Evolutionary conservation across 2,329 filamentous ascomycete species (phyloP).

Genomic region (Botryotinia narcissicola): DNA sequence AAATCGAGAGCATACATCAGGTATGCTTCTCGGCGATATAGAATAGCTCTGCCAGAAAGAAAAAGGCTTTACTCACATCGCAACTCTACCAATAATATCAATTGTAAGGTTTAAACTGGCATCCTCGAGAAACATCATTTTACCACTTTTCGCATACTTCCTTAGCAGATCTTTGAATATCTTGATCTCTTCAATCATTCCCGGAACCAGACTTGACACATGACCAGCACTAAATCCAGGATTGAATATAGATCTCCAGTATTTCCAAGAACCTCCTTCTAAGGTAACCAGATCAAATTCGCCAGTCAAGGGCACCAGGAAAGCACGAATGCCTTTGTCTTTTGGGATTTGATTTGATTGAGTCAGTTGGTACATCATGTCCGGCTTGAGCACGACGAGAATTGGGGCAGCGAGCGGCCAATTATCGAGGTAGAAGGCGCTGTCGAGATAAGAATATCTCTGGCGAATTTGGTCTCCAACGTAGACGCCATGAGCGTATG

Average conservation of each 20-base stretch:
- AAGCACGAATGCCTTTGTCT: conserved; percentile 9
- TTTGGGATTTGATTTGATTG: conserved; percentile 14
- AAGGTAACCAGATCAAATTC: conserved; percentile 8
- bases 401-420: conserved; percentile 21
- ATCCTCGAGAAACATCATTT: neutral
- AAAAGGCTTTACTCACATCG: neutral
- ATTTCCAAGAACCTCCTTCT: conserved; percentile 22
- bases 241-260: conserved; percentile 23
- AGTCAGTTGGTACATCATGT: conserved; percentile 20
- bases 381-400: conserved; percentile 20
- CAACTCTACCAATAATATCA: conserved; percentile 7
- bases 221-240: conserved; percentile 23
- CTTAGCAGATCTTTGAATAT: conserved; percentile 17
- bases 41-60: neutral
- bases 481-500: conserved; percentile 1
- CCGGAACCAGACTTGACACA: conserved; percentile 19
- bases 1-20: neutral
- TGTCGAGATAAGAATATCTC: conserved; percentile 1
- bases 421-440: conserved; percentile 20
- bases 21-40: neutral
- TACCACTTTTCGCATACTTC: neutral
- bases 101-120: neutral
- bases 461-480: conserved; percentile 7
- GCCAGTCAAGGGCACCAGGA: conserved; percentile 10
- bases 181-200: conserved; percentile 21